phyloP scores from a whole-genome alignment of 129 eudicot genomes.

The Lactuca sativa region DNA sequence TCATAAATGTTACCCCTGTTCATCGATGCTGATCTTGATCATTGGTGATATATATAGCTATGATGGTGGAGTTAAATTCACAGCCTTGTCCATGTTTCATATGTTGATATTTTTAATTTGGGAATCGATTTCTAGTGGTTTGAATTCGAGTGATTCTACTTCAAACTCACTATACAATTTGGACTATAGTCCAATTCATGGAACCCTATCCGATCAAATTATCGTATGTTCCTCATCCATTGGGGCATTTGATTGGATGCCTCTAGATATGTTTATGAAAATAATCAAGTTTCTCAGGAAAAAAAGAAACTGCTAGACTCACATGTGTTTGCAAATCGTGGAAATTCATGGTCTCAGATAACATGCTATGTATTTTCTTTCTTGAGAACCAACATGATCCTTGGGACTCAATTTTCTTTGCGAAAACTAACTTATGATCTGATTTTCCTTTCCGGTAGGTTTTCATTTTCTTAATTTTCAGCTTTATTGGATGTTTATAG shows the following conservation, averaged over 20 bases:
- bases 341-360: too few species aligned
- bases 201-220: constrained; percentile 8
- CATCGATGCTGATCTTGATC: too few species aligned
- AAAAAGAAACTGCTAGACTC: constrained; percentile 74
- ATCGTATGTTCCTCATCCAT: constrained; percentile 41
- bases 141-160: not conserved
- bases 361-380: constrained; percentile 69
- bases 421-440: constrained; percentile 60
- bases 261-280: constrained; percentile 54
- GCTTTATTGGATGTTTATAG: not conserved
- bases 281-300: constrained; percentile 65
- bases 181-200: constrained; percentile 9
- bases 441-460: constrained; percentile 70
- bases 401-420: constrained; percentile 72
- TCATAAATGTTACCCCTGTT: too few species aligned
- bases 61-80: too few species aligned
- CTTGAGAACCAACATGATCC: constrained; percentile 55
- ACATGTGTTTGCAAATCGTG: too few species aligned
- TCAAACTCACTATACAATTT: constrained; percentile 7
- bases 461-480: not conserved
- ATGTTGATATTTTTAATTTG: not conserved
- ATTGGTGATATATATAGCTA: too few species aligned
- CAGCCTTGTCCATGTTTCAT: too few species aligned
- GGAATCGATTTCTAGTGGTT: constrained; percentile 16
- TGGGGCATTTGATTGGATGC: too few species aligned